These are phyloP conservation scores for Stentor coeruleus DNA, from an alignment of 73 alveolate species.

Conservation along the genomic window DNA sequence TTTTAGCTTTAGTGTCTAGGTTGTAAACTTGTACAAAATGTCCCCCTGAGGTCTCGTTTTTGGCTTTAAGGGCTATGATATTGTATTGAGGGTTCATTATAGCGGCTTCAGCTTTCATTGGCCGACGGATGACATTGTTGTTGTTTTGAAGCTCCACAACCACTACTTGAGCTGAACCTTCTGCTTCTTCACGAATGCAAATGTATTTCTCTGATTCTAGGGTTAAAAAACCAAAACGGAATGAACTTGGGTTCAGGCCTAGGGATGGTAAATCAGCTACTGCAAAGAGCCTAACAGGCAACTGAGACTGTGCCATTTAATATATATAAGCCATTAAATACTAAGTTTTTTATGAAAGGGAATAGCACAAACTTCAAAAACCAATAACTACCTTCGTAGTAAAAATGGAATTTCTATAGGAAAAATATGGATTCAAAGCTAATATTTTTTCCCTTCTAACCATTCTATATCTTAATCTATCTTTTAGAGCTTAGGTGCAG, in stretches of 20 bases:
- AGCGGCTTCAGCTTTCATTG: slow-evolving; percentile 95
- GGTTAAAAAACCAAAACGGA: slow-evolving; percentile 79
- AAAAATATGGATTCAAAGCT: too few relatives aligned
- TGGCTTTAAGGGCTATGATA: slow-evolving; percentile 94
- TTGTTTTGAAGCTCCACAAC: slow-evolving; percentile 54
- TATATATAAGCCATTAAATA: not conserved
- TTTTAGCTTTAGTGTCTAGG: slow-evolving; percentile 64
- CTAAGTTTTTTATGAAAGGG: too few relatives aligned
- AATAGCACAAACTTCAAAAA: too few relatives aligned
- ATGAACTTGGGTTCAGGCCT: slow-evolving; percentile 80
- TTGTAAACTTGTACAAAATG: slow-evolving; percentile 64
- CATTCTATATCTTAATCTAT: too few relatives aligned
- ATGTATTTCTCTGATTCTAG: slow-evolving; percentile 94
- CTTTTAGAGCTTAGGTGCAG: not conserved
- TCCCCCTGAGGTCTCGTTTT: slow-evolving; percentile 51
- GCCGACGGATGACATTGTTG: slow-evolving; percentile 77
- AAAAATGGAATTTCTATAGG: too few relatives aligned
- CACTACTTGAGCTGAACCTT: slow-evolving; percentile 31
- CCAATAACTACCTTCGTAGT: too few relatives aligned
- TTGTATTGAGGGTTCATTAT: slow-evolving; percentile 91
- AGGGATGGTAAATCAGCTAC: slow-evolving; percentile 30
- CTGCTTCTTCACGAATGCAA: slow-evolving; percentile 81
- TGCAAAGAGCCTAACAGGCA: not conserved
- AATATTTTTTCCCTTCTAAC: too few relatives aligned
- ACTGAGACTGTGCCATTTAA: not conserved